These are phyloP conservation scores for Annona cherimola DNA, from an alignment of 164 flowering plant genomes.

Conservation along the genomic window DNA sequence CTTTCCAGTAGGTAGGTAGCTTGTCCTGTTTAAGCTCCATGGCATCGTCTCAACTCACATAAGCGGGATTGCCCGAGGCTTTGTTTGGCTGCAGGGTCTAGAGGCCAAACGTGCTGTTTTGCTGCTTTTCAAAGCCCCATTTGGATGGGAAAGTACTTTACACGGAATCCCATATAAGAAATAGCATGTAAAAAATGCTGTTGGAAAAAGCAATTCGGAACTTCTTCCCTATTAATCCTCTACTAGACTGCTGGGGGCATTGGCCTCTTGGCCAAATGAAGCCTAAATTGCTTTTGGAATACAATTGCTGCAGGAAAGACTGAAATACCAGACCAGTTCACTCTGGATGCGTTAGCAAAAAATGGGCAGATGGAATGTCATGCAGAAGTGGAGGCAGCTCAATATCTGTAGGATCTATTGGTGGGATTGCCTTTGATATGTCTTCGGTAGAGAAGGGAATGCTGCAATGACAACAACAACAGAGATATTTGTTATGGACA, in stretches of 20 bases:
- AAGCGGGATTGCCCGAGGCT: background rate
- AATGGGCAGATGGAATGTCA: constrained; percentile 58
- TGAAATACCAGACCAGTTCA: background rate
- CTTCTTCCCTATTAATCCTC: background rate
- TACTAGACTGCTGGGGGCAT: background rate
- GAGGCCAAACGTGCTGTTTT: too few relatives aligned
- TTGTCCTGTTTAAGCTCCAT: background rate
- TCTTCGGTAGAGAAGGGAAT: constrained; percentile 96
- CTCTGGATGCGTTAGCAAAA: constrained; percentile 30
- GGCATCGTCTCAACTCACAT: background rate
- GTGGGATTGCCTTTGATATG: constrained; percentile 83
- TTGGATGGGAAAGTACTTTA: too few relatives aligned
- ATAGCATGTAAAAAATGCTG: too few relatives aligned
- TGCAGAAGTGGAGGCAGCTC: constrained; percentile 52
- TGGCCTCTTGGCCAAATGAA: background rate
- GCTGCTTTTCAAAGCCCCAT: too few relatives aligned
- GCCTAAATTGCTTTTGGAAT: background rate
- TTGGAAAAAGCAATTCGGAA: background rate
- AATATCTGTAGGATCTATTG: constrained; percentile 54
- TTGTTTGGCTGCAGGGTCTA: too few relatives aligned
- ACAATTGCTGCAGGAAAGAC: background rate
- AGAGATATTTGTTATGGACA: background rate
- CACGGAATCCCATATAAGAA: too few relatives aligned
- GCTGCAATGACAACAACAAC: constrained; percentile 46
- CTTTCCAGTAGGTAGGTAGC: background rate